phyloP scores from a whole-genome alignment of 768 basidiomycete species.

The Daedaleopsis nitida region DNA sequence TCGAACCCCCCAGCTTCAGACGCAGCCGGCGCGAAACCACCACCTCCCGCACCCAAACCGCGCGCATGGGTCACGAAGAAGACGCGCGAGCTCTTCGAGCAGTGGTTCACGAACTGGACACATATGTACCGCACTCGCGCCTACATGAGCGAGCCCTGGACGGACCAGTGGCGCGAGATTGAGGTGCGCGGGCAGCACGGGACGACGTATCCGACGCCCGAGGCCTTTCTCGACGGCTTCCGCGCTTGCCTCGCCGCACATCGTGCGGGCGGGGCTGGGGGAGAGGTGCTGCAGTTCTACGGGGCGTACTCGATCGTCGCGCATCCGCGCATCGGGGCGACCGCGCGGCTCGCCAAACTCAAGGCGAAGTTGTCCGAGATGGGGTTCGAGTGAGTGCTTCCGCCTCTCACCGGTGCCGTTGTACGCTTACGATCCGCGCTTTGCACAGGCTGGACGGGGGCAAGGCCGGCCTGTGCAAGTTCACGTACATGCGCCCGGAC shows the following conservation, averaged over 20 bases:
- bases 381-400: constrained; percentile 6
- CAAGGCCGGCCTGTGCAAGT: neutral
- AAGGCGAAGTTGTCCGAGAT: neutral
- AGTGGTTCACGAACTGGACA: neutral
- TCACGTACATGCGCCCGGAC: neutral
- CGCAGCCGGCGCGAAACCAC: neutral
- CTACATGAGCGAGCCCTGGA: neutral
- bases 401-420: neutral
- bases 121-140: neutral
- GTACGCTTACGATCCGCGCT: too few species aligned
- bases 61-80: neutral
- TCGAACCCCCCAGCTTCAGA: too few species aligned
- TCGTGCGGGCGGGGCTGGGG: neutral
- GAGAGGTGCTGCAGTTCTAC: constrained; percentile 2
- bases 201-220: constrained; percentile 5
- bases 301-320: constrained; percentile 15
- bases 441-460: neutral
- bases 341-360: neutral
- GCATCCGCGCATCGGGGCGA: constrained; percentile 3
- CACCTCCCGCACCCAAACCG: too few species aligned
- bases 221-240: constrained; percentile 6
- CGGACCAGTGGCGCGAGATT: neutral
- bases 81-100: neutral
- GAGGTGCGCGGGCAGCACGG: neutral
- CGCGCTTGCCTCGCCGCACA: neutral